phyloP scores from a whole-genome alignment of 2,329 filamentous ascomycete genomes.

The Diaporthe capsici region DNA sequence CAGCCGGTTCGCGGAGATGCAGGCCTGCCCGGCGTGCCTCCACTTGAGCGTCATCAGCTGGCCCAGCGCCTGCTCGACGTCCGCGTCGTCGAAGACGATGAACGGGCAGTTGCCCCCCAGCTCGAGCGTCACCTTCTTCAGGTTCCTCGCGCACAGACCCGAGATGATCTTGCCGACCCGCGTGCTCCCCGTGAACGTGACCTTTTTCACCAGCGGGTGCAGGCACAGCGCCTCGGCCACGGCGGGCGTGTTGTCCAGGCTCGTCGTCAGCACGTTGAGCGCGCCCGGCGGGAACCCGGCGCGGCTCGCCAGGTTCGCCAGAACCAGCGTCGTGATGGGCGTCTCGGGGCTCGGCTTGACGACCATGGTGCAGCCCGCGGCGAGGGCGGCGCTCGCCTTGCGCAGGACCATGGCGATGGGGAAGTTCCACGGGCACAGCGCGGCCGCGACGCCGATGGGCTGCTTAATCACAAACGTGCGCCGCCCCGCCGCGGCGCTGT shows the following conservation, averaged over 20 bases:
- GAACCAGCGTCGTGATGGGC: constrained; percentile 78
- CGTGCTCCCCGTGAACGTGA: constrained; percentile 84
- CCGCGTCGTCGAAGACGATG: constrained; percentile 77
- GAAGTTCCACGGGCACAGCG: constrained; percentile 82
- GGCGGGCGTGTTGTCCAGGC: constrained; percentile 58
- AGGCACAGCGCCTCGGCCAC: constrained; percentile 63
- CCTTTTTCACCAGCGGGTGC: constrained; percentile 67
- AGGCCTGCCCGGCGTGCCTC: constrained; percentile 73
- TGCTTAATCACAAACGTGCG: constrained; percentile 82
- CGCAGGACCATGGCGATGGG: constrained; percentile 76
- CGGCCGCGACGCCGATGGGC: constrained; percentile 77
- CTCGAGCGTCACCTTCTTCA: constrained; percentile 80
- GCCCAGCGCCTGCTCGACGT: constrained; percentile 72
- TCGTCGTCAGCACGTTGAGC: constrained; percentile 67
- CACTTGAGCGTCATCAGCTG: constrained; percentile 56
- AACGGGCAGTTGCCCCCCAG: constrained; percentile 79
- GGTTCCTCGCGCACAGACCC: constrained; percentile 70
- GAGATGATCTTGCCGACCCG: constrained; percentile 78
- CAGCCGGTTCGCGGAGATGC: constrained; percentile 75
- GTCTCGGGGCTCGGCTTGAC: constrained; percentile 82
- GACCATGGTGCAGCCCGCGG: constrained; percentile 82
- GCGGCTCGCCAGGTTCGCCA: constrained; percentile 76
- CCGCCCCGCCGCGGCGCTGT: constrained; percentile 72
- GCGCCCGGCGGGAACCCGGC: constrained; percentile 84
- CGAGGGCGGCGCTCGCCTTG: constrained; percentile 77